Evolutionary conservation across 208 protist species (phyloP).

Genomic region (Baffinella frigidus): DNA sequence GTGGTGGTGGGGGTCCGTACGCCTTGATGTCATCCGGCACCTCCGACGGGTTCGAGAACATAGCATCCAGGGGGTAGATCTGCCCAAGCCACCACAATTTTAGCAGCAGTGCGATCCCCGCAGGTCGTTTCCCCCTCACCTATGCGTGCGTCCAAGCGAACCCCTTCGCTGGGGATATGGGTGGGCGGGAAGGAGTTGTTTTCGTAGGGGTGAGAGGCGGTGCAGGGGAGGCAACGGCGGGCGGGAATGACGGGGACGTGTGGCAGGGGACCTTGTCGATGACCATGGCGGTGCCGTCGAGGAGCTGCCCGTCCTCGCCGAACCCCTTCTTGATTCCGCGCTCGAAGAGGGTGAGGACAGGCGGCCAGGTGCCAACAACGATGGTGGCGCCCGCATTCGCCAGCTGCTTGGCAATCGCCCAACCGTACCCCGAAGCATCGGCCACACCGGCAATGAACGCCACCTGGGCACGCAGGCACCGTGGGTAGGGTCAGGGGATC

Average conservation of each 20-base stretch:
- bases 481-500: too few species aligned
- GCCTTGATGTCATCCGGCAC: constrained; percentile 66
- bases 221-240: neutral
- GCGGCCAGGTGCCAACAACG: constrained; percentile 68
- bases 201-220: too few species aligned
- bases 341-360: constrained; percentile 68
- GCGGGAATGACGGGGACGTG: too few species aligned
- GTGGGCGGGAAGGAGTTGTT: too few species aligned
- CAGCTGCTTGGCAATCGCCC: constrained; percentile 70
- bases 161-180: too few species aligned
- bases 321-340: constrained; percentile 62
- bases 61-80: constrained; percentile 70
- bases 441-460: constrained; percentile 69
- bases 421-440: constrained; percentile 67
- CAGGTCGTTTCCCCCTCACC: neutral
- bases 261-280: constrained; percentile 66
- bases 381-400: constrained; percentile 65
- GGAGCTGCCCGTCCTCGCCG: constrained; percentile 56
- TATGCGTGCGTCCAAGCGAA: neutral
- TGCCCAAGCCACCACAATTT: neutral
- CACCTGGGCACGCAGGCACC: constrained; percentile 48
- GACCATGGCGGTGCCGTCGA: constrained; percentile 65
- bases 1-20: neutral
- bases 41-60: constrained; percentile 61
- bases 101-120: too few species aligned